These are phyloP conservation scores for Fusarium zealandicum DNA, from an alignment of 2,329 filamentous ascomycete genomes.

Conservation along the genomic window DNA sequence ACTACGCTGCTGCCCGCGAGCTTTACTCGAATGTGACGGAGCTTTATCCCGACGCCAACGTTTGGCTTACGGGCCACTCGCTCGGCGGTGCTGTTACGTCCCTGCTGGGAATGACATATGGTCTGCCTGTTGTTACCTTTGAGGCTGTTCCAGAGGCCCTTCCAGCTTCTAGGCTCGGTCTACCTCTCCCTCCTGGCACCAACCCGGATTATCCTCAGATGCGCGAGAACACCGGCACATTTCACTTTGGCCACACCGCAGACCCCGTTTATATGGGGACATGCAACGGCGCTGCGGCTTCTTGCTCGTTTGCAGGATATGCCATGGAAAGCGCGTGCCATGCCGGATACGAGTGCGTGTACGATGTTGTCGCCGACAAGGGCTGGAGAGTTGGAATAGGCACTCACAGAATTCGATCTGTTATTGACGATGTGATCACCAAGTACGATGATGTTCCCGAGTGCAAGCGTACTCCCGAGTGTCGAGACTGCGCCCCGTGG, in stretches of 20 bases:
- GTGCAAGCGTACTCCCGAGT: slow-evolving; percentile 79
- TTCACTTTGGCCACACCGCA: slow-evolving; percentile 93
- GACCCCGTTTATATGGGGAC: slow-evolving; percentile 94
- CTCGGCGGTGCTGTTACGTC: slow-evolving; percentile 88
- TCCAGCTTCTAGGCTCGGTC: slow-evolving; percentile 81
- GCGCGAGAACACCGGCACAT: slow-evolving; percentile 76
- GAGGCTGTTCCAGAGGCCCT: slow-evolving; percentile 92
- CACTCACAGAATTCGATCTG: slow-evolving; percentile 87
- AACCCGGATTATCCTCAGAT: slow-evolving; percentile 75
- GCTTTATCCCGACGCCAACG: slow-evolving; percentile 80
- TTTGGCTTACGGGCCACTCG: slow-evolving; percentile 94
- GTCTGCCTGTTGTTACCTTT: slow-evolving; percentile 88
- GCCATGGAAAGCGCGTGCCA: slow-evolving; percentile 94
- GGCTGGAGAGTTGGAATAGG: slow-evolving; percentile 92
- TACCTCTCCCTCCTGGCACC: slow-evolving; percentile 83
- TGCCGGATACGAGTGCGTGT: slow-evolving; percentile 84
- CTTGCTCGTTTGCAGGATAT: slow-evolving; percentile 91
- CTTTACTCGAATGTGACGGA: slow-evolving; percentile 92
- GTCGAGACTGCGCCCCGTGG: slow-evolving; percentile 90
- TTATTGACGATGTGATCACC: slow-evolving; percentile 86
- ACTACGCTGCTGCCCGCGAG: slow-evolving; percentile 88
- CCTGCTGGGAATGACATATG: slow-evolving; percentile 90
- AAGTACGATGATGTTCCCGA: slow-evolving; percentile 82
- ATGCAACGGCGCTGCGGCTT: slow-evolving; percentile 88
- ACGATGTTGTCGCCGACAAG: slow-evolving; percentile 90